Evolutionary conservation across 768 basidiomycete genomes (phyloP), one percentile per base, ranked within the genome.

Genomic region (Kwoniella pini): DNA sequence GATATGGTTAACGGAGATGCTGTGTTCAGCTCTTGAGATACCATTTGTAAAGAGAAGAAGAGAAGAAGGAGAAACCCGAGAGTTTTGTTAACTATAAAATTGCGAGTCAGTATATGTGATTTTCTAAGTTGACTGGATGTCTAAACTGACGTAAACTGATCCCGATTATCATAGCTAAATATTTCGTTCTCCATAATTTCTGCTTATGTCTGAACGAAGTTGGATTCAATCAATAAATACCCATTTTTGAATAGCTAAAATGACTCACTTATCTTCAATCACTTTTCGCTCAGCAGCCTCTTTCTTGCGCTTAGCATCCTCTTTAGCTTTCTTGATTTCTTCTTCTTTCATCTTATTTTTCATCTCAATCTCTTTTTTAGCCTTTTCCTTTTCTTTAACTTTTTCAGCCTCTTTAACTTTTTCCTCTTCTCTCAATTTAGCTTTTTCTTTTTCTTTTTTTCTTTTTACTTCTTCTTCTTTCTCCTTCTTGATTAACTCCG

Each of bases 121-220:
- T 39, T 31, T 27, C 21, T 13, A 31, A 21, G 21, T 21, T 30
- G 6, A 22, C 13, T 15, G 36, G 21, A 15, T 17, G 36, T 28
- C 4, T 17, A 28, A 17, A 68, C 73, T 60, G 36, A 75, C 74
- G n/a, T 10, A 75, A 36, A 50, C 74, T 71, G 59, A 75, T 68
- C 13, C 74, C 74, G 30, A 71, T 61, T 58, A 72, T 75, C 69
- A 72, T 72, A 26, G 65, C 67, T n/a, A 75, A 60, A 12, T 52
- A 60, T 53, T 70, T 72, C 12, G 71, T 75, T n/a, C 74, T 50
- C 66, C 65, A 65, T 10, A 75, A 50, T 43, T 68, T 70, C 59
- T 69, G 71, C 42, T 66, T 70, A 31, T 70, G 65, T 22, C 74
- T 72, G 26, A 21, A 12, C 11, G 6, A 42, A 42, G n/a, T n/a